phyloP scores from a whole-genome alignment of 139 green algal genomes.

The Coccomyxa sp. region DNA sequence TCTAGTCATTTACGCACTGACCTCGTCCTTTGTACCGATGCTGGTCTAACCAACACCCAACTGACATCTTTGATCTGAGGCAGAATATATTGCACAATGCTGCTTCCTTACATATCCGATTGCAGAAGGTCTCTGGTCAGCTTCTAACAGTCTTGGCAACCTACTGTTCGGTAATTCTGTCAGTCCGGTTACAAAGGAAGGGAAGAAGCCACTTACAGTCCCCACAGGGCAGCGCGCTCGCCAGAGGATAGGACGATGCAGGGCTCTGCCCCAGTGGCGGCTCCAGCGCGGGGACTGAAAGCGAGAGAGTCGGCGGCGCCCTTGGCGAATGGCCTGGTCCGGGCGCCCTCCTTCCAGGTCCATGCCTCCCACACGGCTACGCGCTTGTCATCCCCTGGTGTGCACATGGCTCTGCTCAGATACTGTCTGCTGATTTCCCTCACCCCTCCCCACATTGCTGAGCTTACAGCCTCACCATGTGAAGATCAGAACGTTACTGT shows the following conservation, averaged over 20 bases:
- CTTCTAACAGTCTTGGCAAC: too few relatives aligned
- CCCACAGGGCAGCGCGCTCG: slow-evolving; percentile 18
- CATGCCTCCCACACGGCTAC: slow-evolving; percentile 35
- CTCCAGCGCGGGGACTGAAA: slow-evolving; percentile 25
- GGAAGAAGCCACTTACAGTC: slow-evolving; percentile 4
- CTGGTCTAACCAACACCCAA: too few relatives aligned
- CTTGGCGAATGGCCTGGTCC: slow-evolving; percentile 35
- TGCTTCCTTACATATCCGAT: too few relatives aligned
- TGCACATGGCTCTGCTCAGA: neutral
- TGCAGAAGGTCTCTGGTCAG: too few relatives aligned
- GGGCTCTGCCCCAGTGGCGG: slow-evolving; percentile 20
- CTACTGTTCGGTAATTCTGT: too few relatives aligned
- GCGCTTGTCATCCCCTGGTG: slow-evolving; percentile 32
- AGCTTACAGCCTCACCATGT: neutral
- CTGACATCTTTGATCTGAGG: too few relatives aligned
- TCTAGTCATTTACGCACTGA: too few relatives aligned
- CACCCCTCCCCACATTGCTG: too few relatives aligned
- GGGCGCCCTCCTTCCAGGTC: slow-evolving; percentile 34
- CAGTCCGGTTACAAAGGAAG: neutral
- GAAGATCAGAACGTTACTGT: neutral
- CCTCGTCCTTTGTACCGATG: too few relatives aligned
- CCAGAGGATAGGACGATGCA: slow-evolving; percentile 29
- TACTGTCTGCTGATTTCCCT: neutral
- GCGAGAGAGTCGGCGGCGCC: slow-evolving; percentile 23
- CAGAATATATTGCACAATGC: too few relatives aligned